Percentiles rank a stretch among this genome's conserved stretches.
Conservation (phyloP, 345 rosid genomes). For the Toxicodendron radicans region DNA sequence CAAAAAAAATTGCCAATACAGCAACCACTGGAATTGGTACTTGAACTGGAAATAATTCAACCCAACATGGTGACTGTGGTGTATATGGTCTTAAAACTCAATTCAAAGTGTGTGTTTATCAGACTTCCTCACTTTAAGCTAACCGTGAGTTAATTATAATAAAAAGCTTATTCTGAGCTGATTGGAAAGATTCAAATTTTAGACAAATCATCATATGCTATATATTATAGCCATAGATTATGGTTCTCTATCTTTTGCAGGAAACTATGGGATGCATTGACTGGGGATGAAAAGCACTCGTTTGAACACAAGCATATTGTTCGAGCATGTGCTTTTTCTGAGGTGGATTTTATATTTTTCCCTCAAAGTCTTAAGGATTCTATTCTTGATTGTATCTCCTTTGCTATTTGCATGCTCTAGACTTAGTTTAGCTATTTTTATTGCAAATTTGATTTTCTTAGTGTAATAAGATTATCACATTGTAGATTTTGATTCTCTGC, state of each 20-base stretch:
- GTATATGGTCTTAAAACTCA: not conserved
- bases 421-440: too few relatives aligned
- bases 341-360: conserved; percentile 36
- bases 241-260: conserved; percentile 33
- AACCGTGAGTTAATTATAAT: not conserved
- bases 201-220: conserved; percentile 1
- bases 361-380: not conserved
- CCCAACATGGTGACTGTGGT: not conserved
- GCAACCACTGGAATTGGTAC: not conserved
- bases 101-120: not conserved
- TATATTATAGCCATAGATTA: not conserved
- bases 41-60: not conserved
- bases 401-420: not conserved
- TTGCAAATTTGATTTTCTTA: too few relatives aligned
- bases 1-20: too few relatives aligned
- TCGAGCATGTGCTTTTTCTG: conserved; percentile 87
- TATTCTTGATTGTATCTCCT: not conserved
- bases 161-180: not conserved
- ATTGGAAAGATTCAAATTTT: not conserved
- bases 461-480: too few relatives aligned
- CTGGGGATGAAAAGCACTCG: conserved; percentile 81
- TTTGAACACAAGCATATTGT: conserved; percentile 96
- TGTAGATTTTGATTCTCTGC: too few relatives aligned
- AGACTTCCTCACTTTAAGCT: not conserved
- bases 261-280: conserved; percentile 92